phyloP scores from a whole-genome alignment of 2,329 filamentous ascomycete species.

The Colletotrichum orbiculare region DNA sequence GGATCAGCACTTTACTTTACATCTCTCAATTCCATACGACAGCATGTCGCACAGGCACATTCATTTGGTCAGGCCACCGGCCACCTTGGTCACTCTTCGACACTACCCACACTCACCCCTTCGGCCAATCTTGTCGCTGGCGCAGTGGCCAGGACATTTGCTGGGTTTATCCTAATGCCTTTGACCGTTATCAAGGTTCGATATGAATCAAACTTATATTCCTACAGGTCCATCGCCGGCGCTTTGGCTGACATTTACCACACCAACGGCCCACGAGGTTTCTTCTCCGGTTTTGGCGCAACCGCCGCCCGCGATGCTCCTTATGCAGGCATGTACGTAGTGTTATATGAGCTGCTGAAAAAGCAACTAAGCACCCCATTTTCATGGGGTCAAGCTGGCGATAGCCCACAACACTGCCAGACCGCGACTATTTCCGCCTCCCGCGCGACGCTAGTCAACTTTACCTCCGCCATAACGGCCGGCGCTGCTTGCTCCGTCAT shows the following conservation, averaged over 20 bases:
- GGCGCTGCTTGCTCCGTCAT: constrained; percentile 86
- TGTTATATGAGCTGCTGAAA: constrained; percentile 92
- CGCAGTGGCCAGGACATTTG: constrained; percentile 83
- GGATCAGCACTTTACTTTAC: constrained; percentile 96
- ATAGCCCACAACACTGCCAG: neutral
- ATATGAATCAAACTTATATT: constrained; percentile 89
- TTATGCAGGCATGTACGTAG: constrained; percentile 92
- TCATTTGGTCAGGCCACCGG: constrained; percentile 37
- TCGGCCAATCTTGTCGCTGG: constrained; percentile 88
- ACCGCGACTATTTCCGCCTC: constrained; percentile 23
- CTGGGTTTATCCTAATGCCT: constrained; percentile 93
- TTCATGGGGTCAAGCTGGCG: neutral
- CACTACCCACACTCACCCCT: constrained; percentile 84
- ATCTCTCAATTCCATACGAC: constrained; percentile 84
- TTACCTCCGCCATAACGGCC: constrained; percentile 82
- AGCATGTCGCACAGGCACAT: constrained; percentile 58
- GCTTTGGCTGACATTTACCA: constrained; percentile 80
- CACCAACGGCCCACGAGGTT: constrained; percentile 80
- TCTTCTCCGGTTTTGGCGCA: constrained; percentile 94
- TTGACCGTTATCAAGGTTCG: constrained; percentile 97
- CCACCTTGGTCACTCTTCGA: constrained; percentile 66
- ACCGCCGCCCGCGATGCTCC: constrained; percentile 95
- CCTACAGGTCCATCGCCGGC: constrained; percentile 79
- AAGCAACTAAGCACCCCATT: constrained; percentile 59
- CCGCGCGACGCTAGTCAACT: constrained; percentile 66